These are phyloP conservation scores for Aureobasidium sp. DNA, from an alignment of 2,329 filamentous ascomycete genomes.

Conservation along the genomic window DNA sequence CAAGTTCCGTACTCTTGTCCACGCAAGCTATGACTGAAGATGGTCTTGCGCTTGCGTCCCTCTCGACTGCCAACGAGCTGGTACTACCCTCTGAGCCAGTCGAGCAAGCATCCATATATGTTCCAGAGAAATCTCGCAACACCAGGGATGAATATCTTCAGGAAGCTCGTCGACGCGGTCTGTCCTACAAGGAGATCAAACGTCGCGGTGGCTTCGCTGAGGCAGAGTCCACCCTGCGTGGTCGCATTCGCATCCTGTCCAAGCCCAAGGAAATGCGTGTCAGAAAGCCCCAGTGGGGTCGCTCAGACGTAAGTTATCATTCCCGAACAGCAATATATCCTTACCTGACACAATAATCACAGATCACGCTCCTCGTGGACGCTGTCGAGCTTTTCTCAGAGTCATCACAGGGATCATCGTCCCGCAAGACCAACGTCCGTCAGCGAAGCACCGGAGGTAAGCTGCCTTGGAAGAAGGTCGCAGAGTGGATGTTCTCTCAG, in stretches of 20 bases:
- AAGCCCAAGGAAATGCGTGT: conserved; percentile 69
- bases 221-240: conserved; percentile 77
- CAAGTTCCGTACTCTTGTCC: background rate
- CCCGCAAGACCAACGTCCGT: conserved; percentile 13
- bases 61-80: background rate
- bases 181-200: conserved; percentile 73
- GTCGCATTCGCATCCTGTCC: conserved; percentile 70
- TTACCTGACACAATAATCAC: conserved; percentile 11
- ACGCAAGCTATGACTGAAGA: background rate
- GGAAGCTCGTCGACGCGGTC: conserved; percentile 58
- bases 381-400: conserved; percentile 24
- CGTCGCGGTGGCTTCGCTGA: conserved; percentile 61
- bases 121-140: conserved; percentile 21
- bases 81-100: background rate
- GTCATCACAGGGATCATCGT: conserved; percentile 27
- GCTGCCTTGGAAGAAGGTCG: conserved; percentile 66
- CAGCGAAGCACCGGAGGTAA: conserved; percentile 33
- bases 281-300: conserved; percentile 70
- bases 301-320: conserved; percentile 64
- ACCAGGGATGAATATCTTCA: conserved; percentile 50
- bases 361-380: conserved; percentile 30
- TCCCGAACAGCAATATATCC: background rate
- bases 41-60: background rate
- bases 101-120: background rate
- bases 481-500: conserved; percentile 56